Base-by-base conservation (phyloP, 2,329 filamentous ascomycete genomes). In the Zymoseptoria passerinii region DNA sequence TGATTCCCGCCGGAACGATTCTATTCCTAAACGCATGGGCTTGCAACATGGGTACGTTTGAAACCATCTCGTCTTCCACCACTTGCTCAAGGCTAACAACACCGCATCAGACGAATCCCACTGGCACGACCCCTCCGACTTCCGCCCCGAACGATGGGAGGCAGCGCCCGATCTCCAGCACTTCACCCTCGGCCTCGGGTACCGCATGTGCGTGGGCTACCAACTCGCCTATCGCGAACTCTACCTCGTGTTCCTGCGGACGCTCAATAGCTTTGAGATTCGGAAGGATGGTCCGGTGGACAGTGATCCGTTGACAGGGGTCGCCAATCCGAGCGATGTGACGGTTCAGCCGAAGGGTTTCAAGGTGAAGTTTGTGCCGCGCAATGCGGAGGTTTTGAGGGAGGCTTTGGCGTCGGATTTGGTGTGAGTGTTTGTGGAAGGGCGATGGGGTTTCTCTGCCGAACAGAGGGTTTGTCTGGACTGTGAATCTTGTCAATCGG, bases 11-110 rank as follows among this genome's bases (percentile, higher is more conserved):
- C 50, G 83, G 83, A 0, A 85, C 83, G 1, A 81, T 85, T 0
- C 77, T 86, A 40, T 87, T 86, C 68, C 72, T 87, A 27, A 88
- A 87, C 58, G 81, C 83, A 0, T 87, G 83, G 84, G 83, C 83
- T 2, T 87, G 84, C 65, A 87, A 87, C 61, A 85, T 85, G 81
- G 82, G 52, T 50, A 28, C 40, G n/a, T n/a, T n/a, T n/a, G n/a
- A n/a, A n/a, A n/a, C n/a, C n/a, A n/a, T n/a, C n/a, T n/a, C n/a
- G n/a, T n/a, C n/a, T n/a, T n/a, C n/a, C n/a, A n/a, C n/a, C n/a
- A n/a, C n/a, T n/a, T n/a, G n/a, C n/a, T n/a, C n/a, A n/a, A n/a
- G n/a, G n/a, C n/a, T 29, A 8, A 10, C 28, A 8, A 8, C 8
- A 29, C 28, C 28, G 28, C 8, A 29, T 29, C 28, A 29, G 28